Conservation (phyloP, 306 rosid species). For the Betula pendula region DNA sequence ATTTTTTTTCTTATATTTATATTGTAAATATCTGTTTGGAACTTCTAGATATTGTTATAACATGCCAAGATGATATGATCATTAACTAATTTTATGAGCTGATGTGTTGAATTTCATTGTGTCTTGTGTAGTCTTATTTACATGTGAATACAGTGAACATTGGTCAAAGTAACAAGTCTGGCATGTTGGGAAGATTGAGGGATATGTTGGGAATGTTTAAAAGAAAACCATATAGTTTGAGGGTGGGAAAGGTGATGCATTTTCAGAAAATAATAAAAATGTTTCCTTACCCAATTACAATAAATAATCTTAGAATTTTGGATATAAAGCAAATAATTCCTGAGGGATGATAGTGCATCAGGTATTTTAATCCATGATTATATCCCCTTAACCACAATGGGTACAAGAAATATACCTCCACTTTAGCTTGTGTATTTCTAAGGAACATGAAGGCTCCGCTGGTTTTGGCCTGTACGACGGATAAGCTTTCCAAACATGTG, state of each 20-base stretch:
- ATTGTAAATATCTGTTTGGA: background rate
- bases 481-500: background rate
- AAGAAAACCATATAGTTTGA: background rate
- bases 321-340: background rate
- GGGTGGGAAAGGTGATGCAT: background rate
- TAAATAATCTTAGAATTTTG: background rate
- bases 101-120: background rate
- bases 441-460: background rate
- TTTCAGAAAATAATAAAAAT: background rate
- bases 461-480: background rate
- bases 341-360: background rate
- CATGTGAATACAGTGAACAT: background rate
- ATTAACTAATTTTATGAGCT: background rate
- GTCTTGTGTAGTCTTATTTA: background rate
- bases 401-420: background rate
- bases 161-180: slow-evolving; percentile 11
- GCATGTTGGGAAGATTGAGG: background rate
- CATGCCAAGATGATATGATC: background rate
- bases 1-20: background rate
- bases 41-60: background rate
- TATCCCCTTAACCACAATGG: background rate
- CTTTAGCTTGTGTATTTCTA: background rate
- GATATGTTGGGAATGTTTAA: background rate
- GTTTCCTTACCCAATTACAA: background rate
- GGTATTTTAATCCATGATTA: background rate